Percentiles rank a stretch among this genome's conserved stretches.
Evolutionary conservation across 2,329 filamentous ascomycete species (phyloP).

Genomic region (Neoascochyta sp.): DNA sequence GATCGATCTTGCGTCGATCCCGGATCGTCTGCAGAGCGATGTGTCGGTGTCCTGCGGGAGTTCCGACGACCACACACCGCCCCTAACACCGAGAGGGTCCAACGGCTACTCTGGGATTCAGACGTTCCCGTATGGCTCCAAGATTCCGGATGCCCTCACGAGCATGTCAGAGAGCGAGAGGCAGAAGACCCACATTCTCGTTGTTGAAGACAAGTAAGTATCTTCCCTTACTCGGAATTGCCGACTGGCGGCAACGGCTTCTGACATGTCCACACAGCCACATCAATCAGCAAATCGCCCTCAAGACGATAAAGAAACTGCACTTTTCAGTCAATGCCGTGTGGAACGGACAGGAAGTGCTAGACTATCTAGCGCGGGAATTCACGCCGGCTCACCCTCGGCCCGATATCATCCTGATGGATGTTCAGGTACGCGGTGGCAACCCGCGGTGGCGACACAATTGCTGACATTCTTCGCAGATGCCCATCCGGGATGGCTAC

Average conservation of each 20-base stretch:
- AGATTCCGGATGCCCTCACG: conserved; percentile 32
- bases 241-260: not conserved
- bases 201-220: conserved; percentile 76
- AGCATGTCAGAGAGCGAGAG: conserved; percentile 57
- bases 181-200: conserved; percentile 63
- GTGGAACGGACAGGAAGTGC: conserved; percentile 75
- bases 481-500: conserved; percentile 70
- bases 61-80: conserved; percentile 57
- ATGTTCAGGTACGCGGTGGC: conserved; percentile 64
- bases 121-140: conserved; percentile 26
- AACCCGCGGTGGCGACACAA: conserved; percentile 1
- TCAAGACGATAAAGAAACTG: conserved; percentile 69
- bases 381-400: conserved; percentile 52
- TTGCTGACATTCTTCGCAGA: conserved; percentile 33
- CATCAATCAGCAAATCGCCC: conserved; percentile 73
- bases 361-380: conserved; percentile 63
- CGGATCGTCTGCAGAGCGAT: conserved; percentile 60
- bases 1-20: conserved; percentile 61
- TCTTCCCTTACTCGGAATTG: not conserved
- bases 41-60: conserved; percentile 61
- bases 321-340: conserved; percentile 67
- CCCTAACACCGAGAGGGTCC: conserved; percentile 26
- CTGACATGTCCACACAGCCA: conserved; percentile 23
- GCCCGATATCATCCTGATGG: conserved; percentile 75
- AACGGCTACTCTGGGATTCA: conserved; percentile 16